These are phyloP conservation scores for Apiospora aurea DNA, from an alignment of 2,329 filamentous ascomycete species.

Conservation along the genomic window DNA sequence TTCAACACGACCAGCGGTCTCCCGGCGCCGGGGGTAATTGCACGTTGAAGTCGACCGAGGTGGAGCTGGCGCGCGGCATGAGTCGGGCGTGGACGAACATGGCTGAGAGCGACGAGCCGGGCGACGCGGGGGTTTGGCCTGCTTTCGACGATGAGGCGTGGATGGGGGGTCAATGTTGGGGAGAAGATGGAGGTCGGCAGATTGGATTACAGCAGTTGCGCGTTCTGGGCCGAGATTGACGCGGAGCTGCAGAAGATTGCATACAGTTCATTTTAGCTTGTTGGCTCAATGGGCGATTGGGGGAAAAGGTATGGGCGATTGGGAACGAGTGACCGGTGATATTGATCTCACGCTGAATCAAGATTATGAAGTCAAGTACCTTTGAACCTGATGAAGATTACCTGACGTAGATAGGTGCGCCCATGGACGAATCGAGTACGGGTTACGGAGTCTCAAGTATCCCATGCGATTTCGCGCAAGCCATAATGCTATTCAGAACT, in stretches of 20 bases:
- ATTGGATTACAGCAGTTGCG: slow-evolving; percentile 32
- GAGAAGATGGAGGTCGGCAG: slow-evolving; percentile 27
- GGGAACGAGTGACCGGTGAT: no score
- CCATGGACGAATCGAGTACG: no score
- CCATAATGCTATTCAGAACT: no score
- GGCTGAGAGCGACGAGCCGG: slow-evolving; percentile 34
- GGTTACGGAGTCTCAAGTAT: no score
- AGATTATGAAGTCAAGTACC: no score
- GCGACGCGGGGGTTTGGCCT: slow-evolving; percentile 29
- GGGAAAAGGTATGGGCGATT: no score
- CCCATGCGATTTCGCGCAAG: no score
- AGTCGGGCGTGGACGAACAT: slow-evolving; percentile 38
- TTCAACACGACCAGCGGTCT: slow-evolving; percentile 36
- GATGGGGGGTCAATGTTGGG: slow-evolving; percentile 29
- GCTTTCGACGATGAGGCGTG: slow-evolving; percentile 29
- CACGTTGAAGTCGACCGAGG: slow-evolving; percentile 33
- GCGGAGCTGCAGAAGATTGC: slow-evolving; percentile 24
- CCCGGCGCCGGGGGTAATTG: slow-evolving; percentile 36
- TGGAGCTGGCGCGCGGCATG: slow-evolving; percentile 33
- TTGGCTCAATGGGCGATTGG: no score
- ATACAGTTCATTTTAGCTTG: not conserved
- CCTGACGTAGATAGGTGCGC: no score
- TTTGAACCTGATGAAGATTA: no score
- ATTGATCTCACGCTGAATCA: no score
- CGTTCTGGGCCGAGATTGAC: slow-evolving; percentile 34